Percentiles rank a stretch among this genome's conserved stretches.
Evolutionary conservation across 2,329 filamentous ascomycete species (phyloP).

Genomic region (Plectosphaerella sp.): DNA sequence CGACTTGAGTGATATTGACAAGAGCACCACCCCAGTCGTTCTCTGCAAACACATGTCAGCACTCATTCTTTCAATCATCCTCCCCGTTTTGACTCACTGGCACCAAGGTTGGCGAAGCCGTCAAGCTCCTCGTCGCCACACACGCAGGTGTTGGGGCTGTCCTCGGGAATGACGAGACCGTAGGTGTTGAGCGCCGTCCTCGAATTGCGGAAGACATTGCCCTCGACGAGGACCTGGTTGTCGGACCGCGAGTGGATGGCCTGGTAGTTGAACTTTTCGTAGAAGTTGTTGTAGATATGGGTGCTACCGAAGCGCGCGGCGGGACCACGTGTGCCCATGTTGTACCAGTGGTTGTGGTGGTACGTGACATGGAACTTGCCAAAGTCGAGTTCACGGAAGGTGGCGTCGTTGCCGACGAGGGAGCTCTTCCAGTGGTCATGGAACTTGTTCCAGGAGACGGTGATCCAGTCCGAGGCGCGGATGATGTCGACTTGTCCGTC

Average conservation of each 20-base stretch:
- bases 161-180: conserved; percentile 49
- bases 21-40: conserved; percentile 43
- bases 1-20: conserved; percentile 48
- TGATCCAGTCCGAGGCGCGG: conserved; percentile 38
- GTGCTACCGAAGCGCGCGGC: conserved; percentile 41
- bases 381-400: conserved; percentile 32
- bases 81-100: conserved; percentile 32
- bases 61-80: conserved; percentile 7
- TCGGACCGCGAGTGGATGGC: conserved; percentile 43
- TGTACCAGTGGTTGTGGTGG: conserved; percentile 44
- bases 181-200: conserved; percentile 47
- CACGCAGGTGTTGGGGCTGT: conserved; percentile 47
- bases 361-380: conserved; percentile 43
- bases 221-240: conserved; percentile 44
- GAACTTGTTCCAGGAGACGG: conserved; percentile 44
- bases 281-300: conserved; percentile 47
- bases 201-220: conserved; percentile 42
- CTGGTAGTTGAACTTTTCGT: conserved; percentile 41
- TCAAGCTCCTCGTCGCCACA: conserved; percentile 51
- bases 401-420: conserved; percentile 34
- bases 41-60: conserved; percentile 15
- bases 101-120: conserved; percentile 49
- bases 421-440: conserved; percentile 44
- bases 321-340: conserved; percentile 40
- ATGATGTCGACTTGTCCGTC: conserved; percentile 43